Base-by-base conservation (phyloP, 768 basidiomycete species). In the Rhizopogon sp. region DNA sequence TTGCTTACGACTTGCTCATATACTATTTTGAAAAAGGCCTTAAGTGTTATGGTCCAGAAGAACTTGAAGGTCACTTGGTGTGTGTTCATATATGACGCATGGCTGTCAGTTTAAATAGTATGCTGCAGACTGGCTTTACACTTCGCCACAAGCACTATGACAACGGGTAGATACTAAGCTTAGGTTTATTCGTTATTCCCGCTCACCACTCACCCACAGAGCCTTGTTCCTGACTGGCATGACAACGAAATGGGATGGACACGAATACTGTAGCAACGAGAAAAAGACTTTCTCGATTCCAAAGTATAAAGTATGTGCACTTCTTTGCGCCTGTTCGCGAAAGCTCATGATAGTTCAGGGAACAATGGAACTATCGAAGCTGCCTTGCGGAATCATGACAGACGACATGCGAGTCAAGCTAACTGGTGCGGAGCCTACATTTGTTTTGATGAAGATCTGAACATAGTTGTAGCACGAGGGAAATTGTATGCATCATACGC, bases 1-100 rank as follows among this genome's bases (percentile, higher is more conserved):
- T 63, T 16, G 50, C 64, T 25, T 60, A 41, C 39, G 62, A 63
- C 22, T 49, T 60, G 11, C 57, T 59, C 35, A 17, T n/a, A 11
- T 54, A 59, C 33, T 59, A 59, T 39, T 58, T 59, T 25, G 16
- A 59, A 16, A 39, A 10, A 28, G 46, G n/a, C 13, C 4, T 1
- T 3, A 58, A 46, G 28, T 59, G 43, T 25, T 43, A 58, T n/a
- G 49, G 22, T 10, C 5, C 3, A 8, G 10, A 46, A 6, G 6
- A 2, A 20, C 20, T 20, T 20, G 20, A 28, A 3, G 22, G 13
- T 10, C 39, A 44, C 13, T 28, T 39, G 16, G 57, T 58, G 29
- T 13, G 44, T 35, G 11, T n/a, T 41, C 13, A 3, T n/a, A 33
- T 45, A 25, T 41, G 6, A 3, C 11, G 17, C 10, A 6, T 6